phyloP scores from a whole-genome alignment of 257 asterid species.

The Nicotiana otophora region DNA sequence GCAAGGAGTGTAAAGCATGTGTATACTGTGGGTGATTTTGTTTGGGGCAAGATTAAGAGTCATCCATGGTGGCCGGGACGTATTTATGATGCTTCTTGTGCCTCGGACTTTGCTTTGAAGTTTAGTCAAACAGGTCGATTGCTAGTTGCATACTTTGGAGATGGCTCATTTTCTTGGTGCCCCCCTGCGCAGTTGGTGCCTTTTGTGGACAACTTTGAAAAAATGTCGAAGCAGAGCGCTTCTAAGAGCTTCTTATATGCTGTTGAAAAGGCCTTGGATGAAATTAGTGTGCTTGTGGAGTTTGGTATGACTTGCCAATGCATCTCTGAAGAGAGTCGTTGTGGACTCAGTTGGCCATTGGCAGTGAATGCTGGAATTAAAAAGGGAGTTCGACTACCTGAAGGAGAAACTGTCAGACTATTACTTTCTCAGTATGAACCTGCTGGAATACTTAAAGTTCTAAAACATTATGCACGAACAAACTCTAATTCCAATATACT shows the following conservation, averaged over 20 bases:
- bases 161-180: conserved; percentile 76
- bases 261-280: conserved; percentile 40
- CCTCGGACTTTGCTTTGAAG: conserved; percentile 52
- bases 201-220: conserved; percentile 41
- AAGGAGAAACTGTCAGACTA: conserved; percentile 35
- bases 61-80: conserved; percentile 98
- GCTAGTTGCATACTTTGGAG: conserved; percentile 77
- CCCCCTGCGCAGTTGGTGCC: conserved; percentile 53
- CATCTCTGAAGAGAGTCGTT: conserved; percentile 25
- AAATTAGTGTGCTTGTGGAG: conserved; percentile 47
- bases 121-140: conserved; percentile 39
- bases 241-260: conserved; percentile 41
- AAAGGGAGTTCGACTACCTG: conserved; percentile 47
- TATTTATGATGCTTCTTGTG: conserved; percentile 53
- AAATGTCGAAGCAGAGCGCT: conserved; percentile 30
- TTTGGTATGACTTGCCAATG: conserved; percentile 43
- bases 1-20: conserved; percentile 8
- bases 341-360: conserved; percentile 31
- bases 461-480: conserved; percentile 21
- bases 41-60: conserved; percentile 77
- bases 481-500: conserved; percentile 27
- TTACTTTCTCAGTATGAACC: conserved; percentile 36
- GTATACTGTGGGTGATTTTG: conserved; percentile 71
- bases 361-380: conserved; percentile 51
- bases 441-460: conserved; percentile 27